Conservation (phyloP, 306 rosid species). For the Pterocarpus santalinus region DNA sequence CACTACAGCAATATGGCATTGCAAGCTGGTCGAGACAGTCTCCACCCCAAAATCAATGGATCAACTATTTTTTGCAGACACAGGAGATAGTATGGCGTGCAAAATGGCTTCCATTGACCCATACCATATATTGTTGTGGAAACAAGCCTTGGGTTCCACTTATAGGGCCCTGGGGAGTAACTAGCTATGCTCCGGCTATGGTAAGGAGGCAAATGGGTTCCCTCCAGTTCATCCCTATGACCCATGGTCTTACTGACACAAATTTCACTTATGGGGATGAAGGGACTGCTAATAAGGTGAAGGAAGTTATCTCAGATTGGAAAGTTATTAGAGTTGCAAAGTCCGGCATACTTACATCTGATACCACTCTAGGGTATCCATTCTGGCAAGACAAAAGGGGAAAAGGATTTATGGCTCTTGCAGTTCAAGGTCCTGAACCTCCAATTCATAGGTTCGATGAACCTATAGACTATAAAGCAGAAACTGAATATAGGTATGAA, state of each 20-base stretch:
- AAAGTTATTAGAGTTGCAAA: too few relatives aligned
- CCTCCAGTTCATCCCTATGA: neutral
- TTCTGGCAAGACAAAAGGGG: neutral
- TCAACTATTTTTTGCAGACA: too few relatives aligned
- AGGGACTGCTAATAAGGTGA: too few relatives aligned
- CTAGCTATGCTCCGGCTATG: neutral
- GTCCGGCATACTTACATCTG: neutral
- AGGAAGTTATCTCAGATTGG: too few relatives aligned
- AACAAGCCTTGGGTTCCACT: neutral
- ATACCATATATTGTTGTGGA: neutral
- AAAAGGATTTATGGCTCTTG: neutral
- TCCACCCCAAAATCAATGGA: neutral
- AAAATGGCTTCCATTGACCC: neutral
- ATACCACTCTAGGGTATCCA: neutral
- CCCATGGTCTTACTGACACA: neutral
- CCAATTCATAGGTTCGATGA: neutral
- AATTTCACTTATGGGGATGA: neutral
- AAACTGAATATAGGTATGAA: too few relatives aligned
- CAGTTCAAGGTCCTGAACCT: neutral
- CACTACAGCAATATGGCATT: too few relatives aligned
- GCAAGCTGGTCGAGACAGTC: neutral
- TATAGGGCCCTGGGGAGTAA: neutral
- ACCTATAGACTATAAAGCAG: too few relatives aligned
- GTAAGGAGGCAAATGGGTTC: neutral
- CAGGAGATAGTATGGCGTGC: neutral